Evolutionary conservation across 2,329 filamentous ascomycete species (phyloP), one percentile per base, ranked within the genome.

Genomic region (Colletotrichum tamarilloi): DNA sequence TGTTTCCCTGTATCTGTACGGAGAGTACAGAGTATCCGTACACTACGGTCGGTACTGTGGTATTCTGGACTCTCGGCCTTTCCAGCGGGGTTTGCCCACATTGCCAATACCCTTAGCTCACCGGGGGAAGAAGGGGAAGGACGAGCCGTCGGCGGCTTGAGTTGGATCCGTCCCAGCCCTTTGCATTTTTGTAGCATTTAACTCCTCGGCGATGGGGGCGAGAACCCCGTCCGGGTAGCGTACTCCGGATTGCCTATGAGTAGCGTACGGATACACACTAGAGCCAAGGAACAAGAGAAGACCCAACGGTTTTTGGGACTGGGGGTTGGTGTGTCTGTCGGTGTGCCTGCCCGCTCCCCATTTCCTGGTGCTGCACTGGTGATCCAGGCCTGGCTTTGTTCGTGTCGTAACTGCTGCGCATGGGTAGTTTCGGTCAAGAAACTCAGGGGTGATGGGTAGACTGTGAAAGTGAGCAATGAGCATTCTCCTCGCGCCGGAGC

Each of bases 61-160:
- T 26, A 62, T 24, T 24, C 42, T 46, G 35, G 58, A 32, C 19
- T 38, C 67, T 52, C 46, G 35, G 67, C 55, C 55, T 58, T 28
- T 24, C 26, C 16, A 46, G 42, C 19, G 42, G 42, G 16, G 5
- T 32, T 46, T 6, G 14, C 19, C 19, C 16, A n/a, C 42, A n/a
- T 19, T 6, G 42, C 19, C 42, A 32, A 46, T 35, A 46, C 9
- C 28, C 28, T 46, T 24, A 52, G 60, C 49, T 16, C 60, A 49
- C 70, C 70, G 70, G 70, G 70, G 42, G 16, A 8, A 46, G 64
- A 73, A 63, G 42, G 42, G 38, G 59, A n/a, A 49, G 7, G 42
- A 35, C 32, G 24, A 72, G 66, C 66, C 69, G 69, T 22, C 59
- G 59, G 59, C 52, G 58, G 58, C 35, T 68, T 55, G 28, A 65